These are phyloP conservation scores for Hemileia vastatrix DNA, from an alignment of 1,284 basidiomycete species.

Conservation along the genomic window DNA sequence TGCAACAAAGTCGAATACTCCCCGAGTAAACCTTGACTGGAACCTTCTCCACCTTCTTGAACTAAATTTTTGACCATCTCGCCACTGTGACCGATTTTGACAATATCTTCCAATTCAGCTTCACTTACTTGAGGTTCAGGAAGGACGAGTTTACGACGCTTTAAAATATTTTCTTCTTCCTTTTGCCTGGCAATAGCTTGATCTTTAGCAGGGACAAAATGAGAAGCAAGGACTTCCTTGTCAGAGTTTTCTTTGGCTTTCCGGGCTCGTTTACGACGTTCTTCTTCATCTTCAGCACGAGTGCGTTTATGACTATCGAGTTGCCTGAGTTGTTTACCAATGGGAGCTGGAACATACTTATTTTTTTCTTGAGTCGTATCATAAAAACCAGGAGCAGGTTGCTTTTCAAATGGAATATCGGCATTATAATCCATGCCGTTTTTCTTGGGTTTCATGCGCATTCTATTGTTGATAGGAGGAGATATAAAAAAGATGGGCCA, in stretches of 20 bases:
- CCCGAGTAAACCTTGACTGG: slow-evolving; percentile 73
- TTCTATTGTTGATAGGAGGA: slow-evolving; percentile 31
- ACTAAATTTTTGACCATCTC: slow-evolving; percentile 80
- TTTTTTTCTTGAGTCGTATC: slow-evolving; percentile 91
- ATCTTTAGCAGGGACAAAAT: slow-evolving; percentile 85
- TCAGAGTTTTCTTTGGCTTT: slow-evolving; percentile 51
- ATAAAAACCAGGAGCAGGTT: slow-evolving; percentile 88
- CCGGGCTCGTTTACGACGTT: slow-evolving; percentile 72
- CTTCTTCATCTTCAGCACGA: slow-evolving; percentile 75
- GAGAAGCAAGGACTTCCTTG: slow-evolving; percentile 53
- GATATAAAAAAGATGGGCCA: neutral
- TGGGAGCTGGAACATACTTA: slow-evolving; percentile 73
- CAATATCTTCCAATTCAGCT: slow-evolving; percentile 89
- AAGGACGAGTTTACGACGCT: slow-evolving; percentile 72
- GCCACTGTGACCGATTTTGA: slow-evolving; percentile 90
- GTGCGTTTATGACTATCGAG: slow-evolving; percentile 78
- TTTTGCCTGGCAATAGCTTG: slow-evolving; percentile 94
- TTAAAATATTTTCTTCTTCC: slow-evolving; percentile 88
- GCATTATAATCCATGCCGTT: slow-evolving; percentile 99
- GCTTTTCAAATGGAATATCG: slow-evolving; percentile 98
- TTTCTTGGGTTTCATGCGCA: slow-evolving; percentile 74
- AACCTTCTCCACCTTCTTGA: slow-evolving; percentile 53
- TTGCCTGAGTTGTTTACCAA: slow-evolving; percentile 78
- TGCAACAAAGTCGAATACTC: slow-evolving; percentile 85
- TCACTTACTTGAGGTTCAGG: slow-evolving; percentile 94